phyloP scores from a whole-genome alignment of 257 asterid species.

The Forsythia suspensa region DNA sequence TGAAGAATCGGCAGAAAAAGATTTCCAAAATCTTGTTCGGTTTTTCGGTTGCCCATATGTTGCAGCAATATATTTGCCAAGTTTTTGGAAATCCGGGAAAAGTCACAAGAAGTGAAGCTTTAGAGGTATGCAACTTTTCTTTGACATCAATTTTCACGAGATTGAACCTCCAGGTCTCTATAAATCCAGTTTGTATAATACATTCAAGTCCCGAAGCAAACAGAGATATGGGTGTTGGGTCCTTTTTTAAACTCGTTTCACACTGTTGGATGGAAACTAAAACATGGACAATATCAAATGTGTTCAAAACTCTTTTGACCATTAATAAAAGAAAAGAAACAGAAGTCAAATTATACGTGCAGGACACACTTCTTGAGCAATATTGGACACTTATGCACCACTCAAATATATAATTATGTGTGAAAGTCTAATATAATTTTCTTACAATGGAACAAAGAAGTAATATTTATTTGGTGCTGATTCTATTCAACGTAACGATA shows the following conservation, averaged over 20 bases:
- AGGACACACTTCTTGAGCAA: neutral
- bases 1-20: constrained; percentile 51
- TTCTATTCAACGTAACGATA: neutral
- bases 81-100: constrained; percentile 68
- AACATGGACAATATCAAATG: neutral
- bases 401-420: constrained; percentile 2
- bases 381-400: neutral
- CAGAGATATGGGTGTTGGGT: neutral
- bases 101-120: constrained; percentile 59
- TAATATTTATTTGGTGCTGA: neutral
- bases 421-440: constrained; percentile 4
- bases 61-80: constrained; percentile 56
- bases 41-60: constrained; percentile 65
- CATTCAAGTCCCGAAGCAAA: constrained; percentile 3
- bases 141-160: constrained; percentile 10
- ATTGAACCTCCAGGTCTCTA: constrained; percentile 9
- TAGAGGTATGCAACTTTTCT: constrained; percentile 31
- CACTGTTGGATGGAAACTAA: neutral
- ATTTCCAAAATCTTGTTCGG: constrained; percentile 63
- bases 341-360: no score
- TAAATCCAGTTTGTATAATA: neutral
- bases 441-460: neutral
- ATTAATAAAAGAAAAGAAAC: no score
- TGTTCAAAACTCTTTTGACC: neutral
- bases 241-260: neutral